These are phyloP conservation scores for Aspergillus campestris DNA, from an alignment of 495 filamentous ascomycete genomes.

Conservation along the genomic window DNA sequence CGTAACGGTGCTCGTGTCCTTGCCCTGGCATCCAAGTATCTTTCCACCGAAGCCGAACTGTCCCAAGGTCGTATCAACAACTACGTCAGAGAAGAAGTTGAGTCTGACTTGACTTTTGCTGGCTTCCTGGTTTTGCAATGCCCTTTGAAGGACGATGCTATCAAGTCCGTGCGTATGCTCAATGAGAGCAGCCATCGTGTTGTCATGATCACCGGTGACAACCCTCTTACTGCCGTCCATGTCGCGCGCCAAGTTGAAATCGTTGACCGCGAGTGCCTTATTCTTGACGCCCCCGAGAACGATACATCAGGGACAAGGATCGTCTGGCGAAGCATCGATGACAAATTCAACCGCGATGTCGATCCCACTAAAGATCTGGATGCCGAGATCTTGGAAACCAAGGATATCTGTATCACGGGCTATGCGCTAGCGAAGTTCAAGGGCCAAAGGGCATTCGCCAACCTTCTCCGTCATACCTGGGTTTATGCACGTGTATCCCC, in stretches of 20 bases:
- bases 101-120: constrained; percentile 76
- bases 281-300: constrained; percentile 90
- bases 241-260: constrained; percentile 96
- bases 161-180: constrained; percentile 88
- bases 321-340: constrained; percentile 93
- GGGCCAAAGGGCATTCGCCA: constrained; percentile 59
- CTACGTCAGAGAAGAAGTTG: constrained; percentile 83
- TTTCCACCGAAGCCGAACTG: constrained; percentile 71
- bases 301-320: constrained; percentile 72
- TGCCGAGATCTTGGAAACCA: constrained; percentile 67
- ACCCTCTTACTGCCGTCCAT: constrained; percentile 91
- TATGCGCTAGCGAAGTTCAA: constrained; percentile 90
- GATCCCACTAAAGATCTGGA: constrained; percentile 78
- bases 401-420: constrained; percentile 94
- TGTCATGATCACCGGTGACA: constrained; percentile 99
- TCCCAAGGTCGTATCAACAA: constrained; percentile 82
- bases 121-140: constrained; percentile 94
- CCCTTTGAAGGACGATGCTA: constrained; percentile 93
- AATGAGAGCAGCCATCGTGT: constrained; percentile 98
- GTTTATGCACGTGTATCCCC: constrained; percentile 97
- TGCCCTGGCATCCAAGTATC: constrained; percentile 86
- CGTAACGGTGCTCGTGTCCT: constrained; percentile 89
- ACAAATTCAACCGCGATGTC: constrained; percentile 79
- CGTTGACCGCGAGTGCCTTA: constrained; percentile 89
- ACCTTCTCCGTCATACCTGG: constrained; percentile 83